phyloP scores from a whole-genome alignment of 345 rosid species.

The Gossypium rotundifolium region DNA sequence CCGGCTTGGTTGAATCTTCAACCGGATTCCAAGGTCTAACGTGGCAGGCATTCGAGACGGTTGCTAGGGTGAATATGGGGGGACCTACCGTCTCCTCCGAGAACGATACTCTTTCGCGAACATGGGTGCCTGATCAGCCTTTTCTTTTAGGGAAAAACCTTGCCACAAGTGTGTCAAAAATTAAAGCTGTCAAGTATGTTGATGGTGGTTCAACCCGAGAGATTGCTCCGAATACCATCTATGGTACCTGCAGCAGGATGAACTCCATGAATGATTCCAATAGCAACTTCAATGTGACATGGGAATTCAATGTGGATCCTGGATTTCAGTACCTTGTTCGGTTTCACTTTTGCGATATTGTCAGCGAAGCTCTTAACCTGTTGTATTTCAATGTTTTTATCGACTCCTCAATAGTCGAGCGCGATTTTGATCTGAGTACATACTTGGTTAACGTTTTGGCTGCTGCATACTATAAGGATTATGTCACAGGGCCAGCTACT shows the following conservation, averaged over 20 bases:
- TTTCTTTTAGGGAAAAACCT: slow-evolving; percentile 34
- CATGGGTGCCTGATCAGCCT: slow-evolving; percentile 63
- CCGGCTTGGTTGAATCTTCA: slow-evolving; percentile 14
- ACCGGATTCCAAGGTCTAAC: slow-evolving; percentile 40
- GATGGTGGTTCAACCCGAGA: slow-evolving; percentile 43
- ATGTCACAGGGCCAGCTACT: slow-evolving; percentile 29
- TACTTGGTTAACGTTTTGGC: slow-evolving; percentile 23
- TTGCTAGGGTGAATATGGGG: slow-evolving; percentile 85
- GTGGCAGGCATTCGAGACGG: slow-evolving; percentile 65
- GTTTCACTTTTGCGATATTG: slow-evolving; percentile 84
- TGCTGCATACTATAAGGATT: slow-evolving; percentile 49
- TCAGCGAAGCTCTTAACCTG: slow-evolving; percentile 37
- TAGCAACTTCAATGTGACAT: slow-evolving; percentile 60
- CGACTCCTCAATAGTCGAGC: slow-evolving; percentile 38
- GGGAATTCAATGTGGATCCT: slow-evolving; percentile 60
- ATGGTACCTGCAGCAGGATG: slow-evolving; percentile 66
- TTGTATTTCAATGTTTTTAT: slow-evolving; percentile 74
- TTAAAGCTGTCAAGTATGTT: slow-evolving; percentile 43
- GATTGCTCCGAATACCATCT: slow-evolving; percentile 59
- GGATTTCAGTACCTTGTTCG: slow-evolving; percentile 70
- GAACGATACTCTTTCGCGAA: slow-evolving; percentile 74
- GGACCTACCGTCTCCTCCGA: slow-evolving; percentile 44
- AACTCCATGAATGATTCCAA: slow-evolving; percentile 41
- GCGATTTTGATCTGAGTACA: slow-evolving; percentile 48
- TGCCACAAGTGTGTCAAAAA: slow-evolving; percentile 34